Evolutionary conservation across 192 early-diverging fungal genomes (phyloP), one percentile per base, ranked within the genome.

Genomic region (Rhizoclosmatium globosum): DNA sequence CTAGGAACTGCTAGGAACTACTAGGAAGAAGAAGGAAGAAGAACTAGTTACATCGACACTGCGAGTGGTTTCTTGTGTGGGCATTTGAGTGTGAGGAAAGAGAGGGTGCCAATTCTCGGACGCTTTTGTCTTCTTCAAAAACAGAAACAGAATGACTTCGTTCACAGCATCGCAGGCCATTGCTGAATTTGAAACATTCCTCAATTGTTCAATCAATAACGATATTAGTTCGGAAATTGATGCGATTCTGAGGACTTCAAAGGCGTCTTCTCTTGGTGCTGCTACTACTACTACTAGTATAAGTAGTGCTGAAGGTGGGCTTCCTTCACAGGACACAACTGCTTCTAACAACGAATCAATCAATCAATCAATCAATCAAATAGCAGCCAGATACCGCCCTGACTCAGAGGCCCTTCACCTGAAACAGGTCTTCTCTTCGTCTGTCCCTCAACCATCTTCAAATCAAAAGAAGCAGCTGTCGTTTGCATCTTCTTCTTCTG

Each of bases 201-300:
- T 74, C 58, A 62, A 74, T n/a, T 43, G 39, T 56, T 62, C 72
- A 53, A 60, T 74, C 72, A 74, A 62, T 59, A 62, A 62, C 58
- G 72, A 74, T 43, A 62, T 74, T 23, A 42, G 31, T 41, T 39
- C 31, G 19, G 72, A 74, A 44, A 74, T 74, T 17, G 59, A 62
- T 13, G 42, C 23, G 6, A 74, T 74, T 31, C 57, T 43, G 31
- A 17, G 72, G 9, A 41, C 70, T 9, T 23, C 59, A 3, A 48
- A n/a, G 46, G 70, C 68, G n/a, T n/a, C n/a, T n/a, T n/a, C 19
- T 64, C 62, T 64, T 11, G 23, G 62, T 41, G n/a, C n/a, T n/a
- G n/a, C n/a, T n/a, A n/a, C n/a, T n/a, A n/a, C n/a, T n/a, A 31
- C 31, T 31, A 31, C 31, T 31, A 31, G 31, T 0, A 31, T 31